Conservation (phyloP, 1,284 basidiomycete species). For the Farysia itapuensis region DNA sequence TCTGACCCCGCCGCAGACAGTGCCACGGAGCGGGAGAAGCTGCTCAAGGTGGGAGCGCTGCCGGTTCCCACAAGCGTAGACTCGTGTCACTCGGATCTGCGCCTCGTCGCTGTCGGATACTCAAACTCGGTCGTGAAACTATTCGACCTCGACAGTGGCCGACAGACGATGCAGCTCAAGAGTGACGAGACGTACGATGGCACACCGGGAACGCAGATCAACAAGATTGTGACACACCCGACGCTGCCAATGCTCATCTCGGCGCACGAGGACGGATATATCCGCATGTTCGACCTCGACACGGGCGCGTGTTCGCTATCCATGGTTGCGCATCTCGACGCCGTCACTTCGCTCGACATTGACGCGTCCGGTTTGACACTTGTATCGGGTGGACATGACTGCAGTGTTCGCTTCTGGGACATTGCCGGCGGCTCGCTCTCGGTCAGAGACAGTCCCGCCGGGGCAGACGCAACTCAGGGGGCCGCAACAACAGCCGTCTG, state of each 20-base stretch:
- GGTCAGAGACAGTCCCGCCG: constrained; percentile 3
- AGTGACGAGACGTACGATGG: constrained; percentile 70
- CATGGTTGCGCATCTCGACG: constrained; percentile 85
- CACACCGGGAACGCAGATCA: constrained; percentile 73
- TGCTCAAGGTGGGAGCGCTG: constrained; percentile 30
- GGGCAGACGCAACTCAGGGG: constrained; percentile 1
- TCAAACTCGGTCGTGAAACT: constrained; percentile 85
- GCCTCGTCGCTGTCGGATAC: constrained; percentile 72
- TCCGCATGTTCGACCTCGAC: constrained; percentile 81
- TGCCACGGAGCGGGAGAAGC: constrained; percentile 61
- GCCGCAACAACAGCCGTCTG: constrained; percentile 64
- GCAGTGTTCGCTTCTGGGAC: constrained; percentile 93
- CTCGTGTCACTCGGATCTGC: constrained; percentile 66
- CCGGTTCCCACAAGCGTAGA: constrained; percentile 77
- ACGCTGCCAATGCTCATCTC: constrained; percentile 84
- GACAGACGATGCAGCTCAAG: constrained; percentile 71
- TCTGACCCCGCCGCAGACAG: constrained; percentile 60
- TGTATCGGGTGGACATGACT: constrained; percentile 88
- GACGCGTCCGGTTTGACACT: constrained; percentile 83
- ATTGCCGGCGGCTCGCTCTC: constrained; percentile 65
- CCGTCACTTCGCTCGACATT: constrained; percentile 85
- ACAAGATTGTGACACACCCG: constrained; percentile 85
- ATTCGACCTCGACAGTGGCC: constrained; percentile 82
- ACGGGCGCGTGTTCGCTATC: constrained; percentile 83
- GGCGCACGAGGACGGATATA: constrained; percentile 90